phyloP scores from a whole-genome alignment of 176 grass and related monocot species.

The Microstegium vimineum region DNA sequence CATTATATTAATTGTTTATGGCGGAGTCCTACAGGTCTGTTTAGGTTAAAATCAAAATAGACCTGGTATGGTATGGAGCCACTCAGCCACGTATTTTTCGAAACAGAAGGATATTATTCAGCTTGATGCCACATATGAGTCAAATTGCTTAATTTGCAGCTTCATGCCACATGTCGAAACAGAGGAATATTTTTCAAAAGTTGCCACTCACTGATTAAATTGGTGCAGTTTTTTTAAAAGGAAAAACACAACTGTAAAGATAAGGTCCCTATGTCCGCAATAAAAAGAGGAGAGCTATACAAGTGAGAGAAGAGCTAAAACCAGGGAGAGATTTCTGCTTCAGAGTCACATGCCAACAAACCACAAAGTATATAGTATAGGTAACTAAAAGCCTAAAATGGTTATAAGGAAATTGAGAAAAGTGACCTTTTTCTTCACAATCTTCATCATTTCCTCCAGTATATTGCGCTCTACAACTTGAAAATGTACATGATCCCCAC shows the following conservation, averaged over 20 bases:
- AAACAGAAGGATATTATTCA: neutral
- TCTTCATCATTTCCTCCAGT: constrained; percentile 78
- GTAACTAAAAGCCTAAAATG: neutral
- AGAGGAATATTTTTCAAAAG: neutral
- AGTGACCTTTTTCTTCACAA: constrained; percentile 73
- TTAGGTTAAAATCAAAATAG: neutral
- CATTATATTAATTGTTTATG: neutral
- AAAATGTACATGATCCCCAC: constrained; percentile 67
- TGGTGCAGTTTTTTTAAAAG: neutral
- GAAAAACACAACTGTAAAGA: neutral
- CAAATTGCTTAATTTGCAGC: neutral
- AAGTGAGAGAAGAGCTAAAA: neutral
- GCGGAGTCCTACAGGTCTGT: neutral
- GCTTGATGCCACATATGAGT: neutral
- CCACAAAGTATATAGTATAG: neutral
- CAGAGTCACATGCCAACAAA: neutral
- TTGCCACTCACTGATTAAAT: neutral
- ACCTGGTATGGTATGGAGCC: neutral
- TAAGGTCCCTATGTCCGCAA: neutral
- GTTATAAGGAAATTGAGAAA: neutral
- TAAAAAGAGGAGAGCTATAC: neutral
- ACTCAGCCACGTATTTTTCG: neutral
- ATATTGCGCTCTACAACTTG: constrained; percentile 81
- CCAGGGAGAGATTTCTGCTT: neutral
- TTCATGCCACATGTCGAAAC: neutral